Conservation (phyloP, 345 rosid genomes). For the Chamaenerion angustifolium region DNA sequence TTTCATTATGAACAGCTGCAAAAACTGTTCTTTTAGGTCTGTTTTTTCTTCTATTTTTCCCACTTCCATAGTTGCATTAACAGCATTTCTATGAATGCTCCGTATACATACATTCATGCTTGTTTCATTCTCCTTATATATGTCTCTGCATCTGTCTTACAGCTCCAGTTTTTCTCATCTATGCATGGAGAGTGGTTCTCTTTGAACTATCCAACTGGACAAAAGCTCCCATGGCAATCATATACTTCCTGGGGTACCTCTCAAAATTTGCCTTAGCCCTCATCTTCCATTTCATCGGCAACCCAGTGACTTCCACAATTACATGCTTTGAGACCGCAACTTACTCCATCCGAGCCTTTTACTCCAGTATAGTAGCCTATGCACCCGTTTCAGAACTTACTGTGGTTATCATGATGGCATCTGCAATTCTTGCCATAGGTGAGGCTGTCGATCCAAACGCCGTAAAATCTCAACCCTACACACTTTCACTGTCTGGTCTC, state of each 20-base stretch:
- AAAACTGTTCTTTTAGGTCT: too few relatives aligned
- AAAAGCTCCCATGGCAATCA: slow-evolving; percentile 24
- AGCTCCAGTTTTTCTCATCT: slow-evolving; percentile 60
- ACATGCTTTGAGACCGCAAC: slow-evolving; percentile 38
- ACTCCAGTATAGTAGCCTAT: slow-evolving; percentile 33
- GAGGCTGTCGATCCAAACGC: slow-evolving; percentile 62
- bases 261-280: slow-evolving; percentile 50
- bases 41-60: too few relatives aligned
- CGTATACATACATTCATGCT: too few relatives aligned
- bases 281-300: too few relatives aligned
- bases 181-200: slow-evolving; percentile 80
- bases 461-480: slow-evolving; percentile 41
- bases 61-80: too few relatives aligned
- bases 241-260: slow-evolving; percentile 48
- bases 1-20: too few relatives aligned
- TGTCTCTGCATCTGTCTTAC: slow-evolving; percentile 15
- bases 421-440: slow-evolving; percentile 62
- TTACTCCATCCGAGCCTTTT: slow-evolving; percentile 17
- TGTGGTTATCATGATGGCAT: slow-evolving; percentile 47
- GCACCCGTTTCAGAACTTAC: slow-evolving; percentile 61
- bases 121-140: too few relatives aligned
- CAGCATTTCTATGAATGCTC: too few relatives aligned
- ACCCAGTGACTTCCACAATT: slow-evolving; percentile 8
- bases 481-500: slow-evolving; percentile 53
- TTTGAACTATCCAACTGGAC: slow-evolving; percentile 69